These are phyloP conservation scores for Coemansia erecta DNA, from an alignment of 192 early-diverging fungal species.

Conservation along the genomic window DNA sequence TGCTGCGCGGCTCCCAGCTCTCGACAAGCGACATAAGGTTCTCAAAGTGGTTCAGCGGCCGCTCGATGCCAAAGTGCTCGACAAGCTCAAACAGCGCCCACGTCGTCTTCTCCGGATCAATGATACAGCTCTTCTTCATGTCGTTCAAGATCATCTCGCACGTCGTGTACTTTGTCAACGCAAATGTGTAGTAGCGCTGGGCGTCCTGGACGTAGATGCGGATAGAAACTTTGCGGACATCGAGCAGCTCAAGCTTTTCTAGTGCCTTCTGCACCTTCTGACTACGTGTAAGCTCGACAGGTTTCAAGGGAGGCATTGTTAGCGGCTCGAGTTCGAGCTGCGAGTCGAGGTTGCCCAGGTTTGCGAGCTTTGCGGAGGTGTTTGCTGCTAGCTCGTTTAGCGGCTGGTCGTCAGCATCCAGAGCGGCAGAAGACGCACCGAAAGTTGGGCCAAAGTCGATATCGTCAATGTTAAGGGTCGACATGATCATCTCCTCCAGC, in stretches of 20 bases:
- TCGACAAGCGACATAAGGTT: constrained; percentile 76
- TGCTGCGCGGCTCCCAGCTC: constrained; percentile 76
- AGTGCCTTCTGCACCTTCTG: constrained; percentile 50
- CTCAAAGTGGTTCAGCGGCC: constrained; percentile 90
- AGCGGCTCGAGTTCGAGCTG: constrained; percentile 6
- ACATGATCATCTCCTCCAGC: constrained; percentile 25
- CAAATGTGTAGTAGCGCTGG: constrained; percentile 71
- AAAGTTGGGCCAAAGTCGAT: not conserved
- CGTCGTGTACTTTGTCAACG: constrained; percentile 71
- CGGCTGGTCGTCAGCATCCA: constrained; percentile 17
- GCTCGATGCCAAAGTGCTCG: constrained; percentile 82
- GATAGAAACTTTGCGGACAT: constrained; percentile 58
- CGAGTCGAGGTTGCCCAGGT: not conserved
- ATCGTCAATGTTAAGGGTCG: not conserved
- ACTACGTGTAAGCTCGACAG: constrained; percentile 38
- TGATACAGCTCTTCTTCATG: constrained; percentile 61
- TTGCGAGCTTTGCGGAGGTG: constrained; percentile 1
- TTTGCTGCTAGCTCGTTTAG: constrained; percentile 9
- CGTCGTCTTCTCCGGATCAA: constrained; percentile 44
- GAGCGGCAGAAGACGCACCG: not conserved
- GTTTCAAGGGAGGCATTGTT: constrained; percentile 10
- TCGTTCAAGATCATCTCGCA: constrained; percentile 70
- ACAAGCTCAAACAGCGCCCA: constrained; percentile 94
- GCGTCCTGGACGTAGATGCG: constrained; percentile 89
- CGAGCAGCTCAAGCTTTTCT: constrained; percentile 40